A percentile compares a stretch with the other conserved stretches of the same genome.
phyloP scores from a whole-genome alignment of 139 green algal species.

The Coccomyxa sp. region DNA sequence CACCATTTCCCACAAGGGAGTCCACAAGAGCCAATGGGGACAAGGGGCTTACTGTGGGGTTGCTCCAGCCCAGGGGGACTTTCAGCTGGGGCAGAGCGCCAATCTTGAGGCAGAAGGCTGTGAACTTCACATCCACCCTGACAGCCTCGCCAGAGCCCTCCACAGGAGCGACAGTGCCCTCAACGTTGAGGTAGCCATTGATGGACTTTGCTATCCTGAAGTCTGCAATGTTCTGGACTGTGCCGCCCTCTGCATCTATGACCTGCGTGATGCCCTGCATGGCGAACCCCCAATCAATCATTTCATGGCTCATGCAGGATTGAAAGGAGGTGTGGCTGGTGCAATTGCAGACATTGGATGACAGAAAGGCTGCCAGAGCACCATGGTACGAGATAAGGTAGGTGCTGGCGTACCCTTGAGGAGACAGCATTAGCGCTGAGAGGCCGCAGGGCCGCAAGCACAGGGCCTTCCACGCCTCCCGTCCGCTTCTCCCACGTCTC shows the following conservation, averaged over 20 bases:
- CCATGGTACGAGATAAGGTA: not conserved
- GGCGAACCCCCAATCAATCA: no score
- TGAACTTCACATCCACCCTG: conserved; percentile 18
- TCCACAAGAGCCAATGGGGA: no score
- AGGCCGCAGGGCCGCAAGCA: not conserved
- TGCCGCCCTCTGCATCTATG: conserved; percentile 11
- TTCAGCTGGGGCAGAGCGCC: conserved; percentile 7
- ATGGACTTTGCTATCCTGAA: conserved; percentile 10
- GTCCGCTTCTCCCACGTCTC: conserved; percentile 6
- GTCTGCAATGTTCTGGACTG: conserved; percentile 26
- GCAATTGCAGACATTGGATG: no score
- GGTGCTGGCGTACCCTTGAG: not conserved
- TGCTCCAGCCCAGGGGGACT: conserved; percentile 13
- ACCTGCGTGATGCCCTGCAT: conserved; percentile 22
- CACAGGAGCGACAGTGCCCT: conserved; percentile 6
- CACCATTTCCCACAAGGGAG: no score
- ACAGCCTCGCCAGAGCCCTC: not conserved
- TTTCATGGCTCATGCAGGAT: no score
- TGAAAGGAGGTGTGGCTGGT: no score
- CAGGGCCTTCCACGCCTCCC: conserved; percentile 10
- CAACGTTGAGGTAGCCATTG: conserved; percentile 19
- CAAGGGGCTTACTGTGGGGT: not conserved
- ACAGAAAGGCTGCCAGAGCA: no score
- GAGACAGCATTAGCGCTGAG: not conserved
- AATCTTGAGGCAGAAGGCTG: conserved; percentile 10